phyloP scores from a whole-genome alignment of 306 rosid species.

The Citrullus mucosospermus region DNA sequence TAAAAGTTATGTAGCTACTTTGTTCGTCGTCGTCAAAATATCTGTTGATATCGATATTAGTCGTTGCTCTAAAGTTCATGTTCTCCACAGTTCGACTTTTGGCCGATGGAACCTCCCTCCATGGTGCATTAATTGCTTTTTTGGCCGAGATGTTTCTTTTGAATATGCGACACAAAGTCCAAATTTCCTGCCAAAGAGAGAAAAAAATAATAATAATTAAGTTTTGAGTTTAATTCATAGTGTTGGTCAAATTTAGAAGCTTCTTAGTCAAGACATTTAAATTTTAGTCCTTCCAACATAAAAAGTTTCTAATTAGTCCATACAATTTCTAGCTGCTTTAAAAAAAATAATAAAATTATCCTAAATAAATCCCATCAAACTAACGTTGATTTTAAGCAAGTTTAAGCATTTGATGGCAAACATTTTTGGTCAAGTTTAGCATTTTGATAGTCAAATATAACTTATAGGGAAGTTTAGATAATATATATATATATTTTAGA shows the following conservation, averaged over 20 bases:
- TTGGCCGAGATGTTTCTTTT: slow-evolving; percentile 41
- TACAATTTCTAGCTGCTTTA: too few relatives aligned
- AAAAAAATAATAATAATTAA: background rate
- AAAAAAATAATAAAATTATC: too few relatives aligned
- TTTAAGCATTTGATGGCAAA: background rate
- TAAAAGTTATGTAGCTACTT: slow-evolving; percentile 1
- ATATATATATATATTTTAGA: too few relatives aligned
- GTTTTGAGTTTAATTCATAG: background rate
- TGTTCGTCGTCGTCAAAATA: background rate
- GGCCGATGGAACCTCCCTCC: slow-evolving; percentile 24
- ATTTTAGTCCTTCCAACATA: background rate
- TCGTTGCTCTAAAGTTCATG: background rate
- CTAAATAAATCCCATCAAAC: too few relatives aligned
- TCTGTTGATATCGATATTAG: background rate
- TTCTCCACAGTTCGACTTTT: slow-evolving; percentile 14
- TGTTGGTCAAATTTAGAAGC: background rate
- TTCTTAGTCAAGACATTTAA: background rate
- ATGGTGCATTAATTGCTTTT: slow-evolving; percentile 21
- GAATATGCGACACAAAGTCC: slow-evolving; percentile 90
- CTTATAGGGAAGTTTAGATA: too few relatives aligned
- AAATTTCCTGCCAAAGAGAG: slow-evolving; percentile 53
- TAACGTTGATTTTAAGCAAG: too few relatives aligned
- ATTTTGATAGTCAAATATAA: too few relatives aligned
- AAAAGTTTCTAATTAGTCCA: too few relatives aligned
- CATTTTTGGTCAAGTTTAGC: too few relatives aligned